Evolutionary conservation across 2,329 filamentous ascomycete genomes (phyloP), one percentile per base, ranked within the genome.

Genomic region (Ceratocystis huliohia): DNA sequence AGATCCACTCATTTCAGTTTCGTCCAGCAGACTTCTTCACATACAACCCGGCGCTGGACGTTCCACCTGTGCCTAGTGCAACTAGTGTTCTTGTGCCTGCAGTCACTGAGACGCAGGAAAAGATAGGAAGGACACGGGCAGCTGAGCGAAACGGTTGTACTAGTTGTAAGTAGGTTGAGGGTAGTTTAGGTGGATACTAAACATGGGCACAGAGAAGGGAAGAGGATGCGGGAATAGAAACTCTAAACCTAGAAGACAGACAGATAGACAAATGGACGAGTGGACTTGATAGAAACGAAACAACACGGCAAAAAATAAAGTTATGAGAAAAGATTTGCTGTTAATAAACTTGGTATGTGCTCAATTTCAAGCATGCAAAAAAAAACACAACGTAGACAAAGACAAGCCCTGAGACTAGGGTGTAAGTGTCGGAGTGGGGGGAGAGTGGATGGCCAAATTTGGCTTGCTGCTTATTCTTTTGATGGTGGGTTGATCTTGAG

Each of bases 401-500:
- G 48, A 17, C 22, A 20, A 53, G 56, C 13, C 50, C 15, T 6
- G 7, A 5, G 41, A n/a, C 20, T 48, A 17, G 13, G 22, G 8
- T 33, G 17, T 22, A 8, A 7, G 13, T 22, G 33, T 63, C 3
- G 28, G 2, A 22, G n/a, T 3, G 37, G 37, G 37, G 10, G 6
- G 3, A 41, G 10, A 13, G 37, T 41, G 7, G 8, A 15, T 37
- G 33, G 7, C 22, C 25, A 45, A 25, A 22, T 20, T 28, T 37
- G 15, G 15, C 56, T 33, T 17, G 65, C 10, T 17, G 15, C 25
- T 28, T 61, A 66, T n/a, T 61, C 48, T 46, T 64, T 64, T 20
- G 57, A 57, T 22, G 69, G 69, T 44, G 63, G 65, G 28, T 68
- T 67, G 69, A 99, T 92, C 80, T 99, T 99, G 71, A 99, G 81